Percentiles rank a stretch among this genome's conserved stretches.
Evolutionary conservation across 371 early-diverging fungal species (phyloP).

Genomic region (Mucor piriformis): DNA sequence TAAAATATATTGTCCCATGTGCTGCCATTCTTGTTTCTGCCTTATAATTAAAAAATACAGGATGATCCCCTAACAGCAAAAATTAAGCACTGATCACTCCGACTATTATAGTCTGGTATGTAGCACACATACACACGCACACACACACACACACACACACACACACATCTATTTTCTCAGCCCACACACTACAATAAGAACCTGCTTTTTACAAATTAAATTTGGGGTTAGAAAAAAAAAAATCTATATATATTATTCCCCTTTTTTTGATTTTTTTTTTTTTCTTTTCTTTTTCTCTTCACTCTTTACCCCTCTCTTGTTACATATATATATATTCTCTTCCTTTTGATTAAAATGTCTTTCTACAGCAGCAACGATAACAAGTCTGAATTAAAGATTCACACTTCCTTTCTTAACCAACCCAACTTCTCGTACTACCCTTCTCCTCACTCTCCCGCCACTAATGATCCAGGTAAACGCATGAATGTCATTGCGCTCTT

Average conservation of each 20-base stretch:
- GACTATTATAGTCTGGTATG: too few species aligned
- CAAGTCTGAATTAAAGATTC: slow-evolving; percentile 20
- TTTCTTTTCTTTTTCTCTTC: neutral
- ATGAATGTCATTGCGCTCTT: neutral
- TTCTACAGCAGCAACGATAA: slow-evolving; percentile 1
- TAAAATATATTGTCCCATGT: neutral
- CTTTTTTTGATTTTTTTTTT: neutral
- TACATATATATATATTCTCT: too few species aligned
- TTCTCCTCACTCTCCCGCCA: slow-evolving; percentile 7
- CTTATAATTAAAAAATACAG: neutral
- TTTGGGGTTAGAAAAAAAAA: neutral
- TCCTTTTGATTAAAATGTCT: slow-evolving; percentile 12
- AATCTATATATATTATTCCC: neutral
- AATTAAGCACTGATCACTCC: too few species aligned
- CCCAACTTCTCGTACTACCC: slow-evolving; percentile 11
- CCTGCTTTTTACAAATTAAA: neutral
- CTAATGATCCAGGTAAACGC: slow-evolving; percentile 12
- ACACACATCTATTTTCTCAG: too few species aligned
- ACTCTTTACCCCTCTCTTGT: neutral
- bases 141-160: too few species aligned
- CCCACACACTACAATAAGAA: neutral
- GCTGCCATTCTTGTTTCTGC: neutral
- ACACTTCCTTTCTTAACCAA: slow-evolving; percentile 7
- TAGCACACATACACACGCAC: too few species aligned
- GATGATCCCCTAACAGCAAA: neutral